Evolutionary conservation across 2,329 filamentous ascomycete genomes (phyloP).

Genomic region (Pseudocercospora fijiensis): DNA sequence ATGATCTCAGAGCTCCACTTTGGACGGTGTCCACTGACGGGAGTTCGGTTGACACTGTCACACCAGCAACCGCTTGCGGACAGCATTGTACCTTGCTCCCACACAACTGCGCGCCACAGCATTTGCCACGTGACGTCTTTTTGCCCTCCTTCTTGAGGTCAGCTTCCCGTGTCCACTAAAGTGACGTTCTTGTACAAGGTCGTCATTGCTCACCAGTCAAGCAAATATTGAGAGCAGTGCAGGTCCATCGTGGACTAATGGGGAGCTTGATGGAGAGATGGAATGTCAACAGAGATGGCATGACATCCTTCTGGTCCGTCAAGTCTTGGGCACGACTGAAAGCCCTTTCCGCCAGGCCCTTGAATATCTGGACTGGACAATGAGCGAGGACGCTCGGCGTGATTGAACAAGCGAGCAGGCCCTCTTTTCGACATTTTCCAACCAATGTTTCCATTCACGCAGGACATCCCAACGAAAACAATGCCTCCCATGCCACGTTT

Average conservation of each 20-base stretch:
- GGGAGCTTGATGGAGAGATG: neutral
- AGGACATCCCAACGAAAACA: neutral
- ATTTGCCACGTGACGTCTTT: constrained; percentile 12
- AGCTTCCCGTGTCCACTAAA: neutral
- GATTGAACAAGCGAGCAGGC: neutral
- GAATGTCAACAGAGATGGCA: neutral
- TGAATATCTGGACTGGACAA: neutral
- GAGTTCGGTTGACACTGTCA: neutral
- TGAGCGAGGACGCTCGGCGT: neutral
- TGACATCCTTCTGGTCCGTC: neutral
- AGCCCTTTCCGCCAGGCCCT: neutral
- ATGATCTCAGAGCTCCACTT: constrained; percentile 7
- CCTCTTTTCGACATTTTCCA: neutral
- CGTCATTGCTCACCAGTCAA: neutral
- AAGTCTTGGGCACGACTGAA: neutral
- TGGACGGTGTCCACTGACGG: neutral
- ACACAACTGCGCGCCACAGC: neutral
- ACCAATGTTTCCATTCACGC: neutral
- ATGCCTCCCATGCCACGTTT: neutral
- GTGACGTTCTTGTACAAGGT: constrained; percentile 1
- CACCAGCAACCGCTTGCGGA: neutral
- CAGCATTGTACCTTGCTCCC: neutral
- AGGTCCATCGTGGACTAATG: neutral
- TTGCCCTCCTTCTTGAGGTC: neutral
- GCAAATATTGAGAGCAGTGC: neutral